These are phyloP conservation scores for Erysimum pusillum DNA, from an alignment of 441 rosid genomes.

Conservation along the genomic window DNA sequence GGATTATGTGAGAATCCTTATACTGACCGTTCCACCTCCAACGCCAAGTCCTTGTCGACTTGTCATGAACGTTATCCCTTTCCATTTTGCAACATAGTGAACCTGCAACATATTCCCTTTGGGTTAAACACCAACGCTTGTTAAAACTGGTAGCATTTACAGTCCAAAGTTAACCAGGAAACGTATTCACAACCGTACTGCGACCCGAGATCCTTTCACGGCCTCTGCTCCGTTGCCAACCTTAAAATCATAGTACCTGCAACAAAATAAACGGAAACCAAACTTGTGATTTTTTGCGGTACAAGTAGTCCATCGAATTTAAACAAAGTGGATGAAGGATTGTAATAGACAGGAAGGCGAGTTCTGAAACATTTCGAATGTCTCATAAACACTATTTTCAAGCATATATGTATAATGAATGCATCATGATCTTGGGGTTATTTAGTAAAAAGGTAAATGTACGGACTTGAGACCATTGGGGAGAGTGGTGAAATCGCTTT, in stretches of 20 bases:
- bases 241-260: conserved; percentile 90
- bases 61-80: conserved; percentile 92
- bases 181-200: conserved; percentile 86
- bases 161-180: conserved; percentile 43
- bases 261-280: conserved; percentile 35
- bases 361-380: not conserved
- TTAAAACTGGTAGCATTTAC: not conserved
- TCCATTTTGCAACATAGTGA: conserved; percentile 98
- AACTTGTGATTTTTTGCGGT: not conserved
- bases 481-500: conserved; percentile 76
- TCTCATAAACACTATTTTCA: not conserved
- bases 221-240: conserved; percentile 84
- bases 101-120: conserved; percentile 53
- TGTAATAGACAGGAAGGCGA: not conserved
- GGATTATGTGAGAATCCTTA: not conserved
- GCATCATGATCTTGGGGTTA: conserved; percentile 21
- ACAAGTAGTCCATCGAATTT: not conserved
- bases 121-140: conserved; percentile 12
- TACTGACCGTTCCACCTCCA: conserved; percentile 90
- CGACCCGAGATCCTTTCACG: conserved; percentile 92
- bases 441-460: not conserved
- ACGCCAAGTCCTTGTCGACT: conserved; percentile 94
- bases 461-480: conserved; percentile 91
- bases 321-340: conserved; percentile 2
- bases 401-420: not conserved